phyloP scores from a whole-genome alignment of 2,329 filamentous ascomycete species.

The Dryadomyces quercivorus region DNA sequence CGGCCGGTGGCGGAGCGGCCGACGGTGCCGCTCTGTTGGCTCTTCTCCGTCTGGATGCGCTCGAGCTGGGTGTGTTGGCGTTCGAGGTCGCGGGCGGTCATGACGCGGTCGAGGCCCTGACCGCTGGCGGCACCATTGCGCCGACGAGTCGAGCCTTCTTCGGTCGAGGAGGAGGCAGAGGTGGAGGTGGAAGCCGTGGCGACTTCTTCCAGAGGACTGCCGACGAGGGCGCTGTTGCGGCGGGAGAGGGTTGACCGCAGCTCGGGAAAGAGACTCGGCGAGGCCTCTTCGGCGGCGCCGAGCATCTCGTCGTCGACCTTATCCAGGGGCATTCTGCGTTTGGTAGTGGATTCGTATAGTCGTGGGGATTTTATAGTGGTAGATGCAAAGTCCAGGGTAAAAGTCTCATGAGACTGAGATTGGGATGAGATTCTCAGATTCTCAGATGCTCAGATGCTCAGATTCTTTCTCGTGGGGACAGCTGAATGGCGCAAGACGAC shows the following conservation, averaged over 20 bases:
- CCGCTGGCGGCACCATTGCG: conserved; percentile 10
- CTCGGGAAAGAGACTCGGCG: conserved; percentile 19
- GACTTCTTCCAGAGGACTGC: background rate
- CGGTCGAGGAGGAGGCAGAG: conserved; percentile 18
- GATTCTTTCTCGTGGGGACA: background rate
- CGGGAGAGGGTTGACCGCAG: conserved; percentile 18
- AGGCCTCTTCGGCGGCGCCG: conserved; percentile 42
- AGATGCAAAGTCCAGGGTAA: too few relatives aligned
- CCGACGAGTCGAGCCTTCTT: conserved; percentile 23
- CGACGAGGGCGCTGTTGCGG: conserved; percentile 23
- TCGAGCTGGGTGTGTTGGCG: conserved; percentile 56
- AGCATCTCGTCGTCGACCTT: conserved; percentile 41
- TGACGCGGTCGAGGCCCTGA: conserved; percentile 44
- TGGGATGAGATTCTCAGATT: background rate
- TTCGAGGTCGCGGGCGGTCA: conserved; percentile 56
- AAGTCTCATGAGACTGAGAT: too few relatives aligned
- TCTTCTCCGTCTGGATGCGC: conserved; percentile 58
- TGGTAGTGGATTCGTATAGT: too few relatives aligned
- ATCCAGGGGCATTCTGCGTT: conserved; percentile 33
- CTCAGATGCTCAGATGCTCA: background rate
- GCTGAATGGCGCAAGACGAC: too few relatives aligned
- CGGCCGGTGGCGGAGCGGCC: conserved; percentile 32
- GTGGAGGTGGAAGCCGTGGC: background rate
- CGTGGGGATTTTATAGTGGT: too few relatives aligned
- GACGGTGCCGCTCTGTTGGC: conserved; percentile 63